These are phyloP conservation scores for Sequoia sempervirens DNA, from an alignment of 75 land plant species.

Conservation along the genomic window DNA sequence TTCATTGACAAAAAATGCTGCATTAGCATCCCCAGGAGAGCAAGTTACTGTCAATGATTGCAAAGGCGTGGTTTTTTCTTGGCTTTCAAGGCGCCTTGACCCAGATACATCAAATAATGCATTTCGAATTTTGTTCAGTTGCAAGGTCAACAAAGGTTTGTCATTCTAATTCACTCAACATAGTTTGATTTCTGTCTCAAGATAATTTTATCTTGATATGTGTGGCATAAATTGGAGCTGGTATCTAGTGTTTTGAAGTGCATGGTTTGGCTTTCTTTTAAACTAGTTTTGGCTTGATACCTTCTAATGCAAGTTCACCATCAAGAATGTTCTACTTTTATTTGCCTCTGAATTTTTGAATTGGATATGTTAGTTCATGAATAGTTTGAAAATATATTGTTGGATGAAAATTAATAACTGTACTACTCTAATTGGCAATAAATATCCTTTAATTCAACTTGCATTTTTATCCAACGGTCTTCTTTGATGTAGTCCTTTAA, in stretches of 20 bases:
- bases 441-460: not conserved
- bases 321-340: not conserved
- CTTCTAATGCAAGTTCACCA: conserved; percentile 5
- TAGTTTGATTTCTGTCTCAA: not conserved
- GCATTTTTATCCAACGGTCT: not conserved
- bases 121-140: conserved; percentile 73
- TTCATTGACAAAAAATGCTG: conserved; percentile 14
- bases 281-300: not conserved
- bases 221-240: not conserved
- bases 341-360: not conserved
- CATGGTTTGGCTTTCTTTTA: not conserved
- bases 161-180: not conserved
- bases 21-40: conserved; percentile 18
- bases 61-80: conserved; percentile 80
- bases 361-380: not conserved
- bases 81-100: conserved; percentile 68
- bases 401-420: not conserved
- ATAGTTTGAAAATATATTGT: not conserved
- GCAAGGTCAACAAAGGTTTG: conserved; percentile 94
- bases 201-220: not conserved
- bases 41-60: conserved; percentile 68
- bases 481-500: not conserved
- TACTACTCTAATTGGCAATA: not conserved
- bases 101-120: conserved; percentile 65
- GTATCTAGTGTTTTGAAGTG: not conserved